Base-by-base conservation (phyloP, 2,329 filamentous ascomycete species). In the Cryphonectria japonica region DNA sequence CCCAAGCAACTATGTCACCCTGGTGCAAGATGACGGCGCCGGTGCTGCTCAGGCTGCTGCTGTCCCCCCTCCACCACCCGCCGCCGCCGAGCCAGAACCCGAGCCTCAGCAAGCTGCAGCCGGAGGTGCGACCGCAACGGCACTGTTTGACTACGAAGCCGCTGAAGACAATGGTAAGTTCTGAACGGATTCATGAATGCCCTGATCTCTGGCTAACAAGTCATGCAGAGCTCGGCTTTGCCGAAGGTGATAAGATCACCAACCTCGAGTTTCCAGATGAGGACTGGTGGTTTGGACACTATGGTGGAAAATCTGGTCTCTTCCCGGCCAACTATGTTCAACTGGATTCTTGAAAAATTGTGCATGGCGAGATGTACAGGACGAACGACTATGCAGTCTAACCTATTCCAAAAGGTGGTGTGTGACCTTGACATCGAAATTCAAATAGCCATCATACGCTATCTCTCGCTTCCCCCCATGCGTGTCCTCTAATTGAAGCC, bases 231-330 rank as follows among this genome's bases (percentile, higher is more conserved):
- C 78, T 90, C 74, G 94, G 92, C 79, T 99, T 99, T 84, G 93
- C 94, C 2, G 96, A 99, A 78, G 92, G 92, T 41, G 95, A 93
- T 54, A 94, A 85, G 74, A 92, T 99, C 76, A 92, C 88, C 39
- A 88, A 92, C 78, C 84, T 99, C 74, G 93, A 98, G 84, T 98
- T 98, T 82, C 96, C 96, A 2, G 96, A 98, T 77, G 95, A 98
- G 75, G 96, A 99, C 79, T 99, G 96, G 96, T 99, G 96, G 96
- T 92, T 95, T 77, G 96, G 96, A 71, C 90, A 93, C 77, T 97
- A 92, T 81, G 86, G 90, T 37, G 94, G 94, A 66, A 88, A 91
- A 71, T 88, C 88, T 41, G 96, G 96, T 73, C 86, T 99, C 62
- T 99, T 99, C 88, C 90, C 90, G 16, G 87, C 90, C 78, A 92